Percentiles rank a stretch among this genome's conserved stretches.
Evolutionary conservation across 768 basidiomycete genomes (phyloP).

Genomic region (Tulasnella calospora): DNA sequence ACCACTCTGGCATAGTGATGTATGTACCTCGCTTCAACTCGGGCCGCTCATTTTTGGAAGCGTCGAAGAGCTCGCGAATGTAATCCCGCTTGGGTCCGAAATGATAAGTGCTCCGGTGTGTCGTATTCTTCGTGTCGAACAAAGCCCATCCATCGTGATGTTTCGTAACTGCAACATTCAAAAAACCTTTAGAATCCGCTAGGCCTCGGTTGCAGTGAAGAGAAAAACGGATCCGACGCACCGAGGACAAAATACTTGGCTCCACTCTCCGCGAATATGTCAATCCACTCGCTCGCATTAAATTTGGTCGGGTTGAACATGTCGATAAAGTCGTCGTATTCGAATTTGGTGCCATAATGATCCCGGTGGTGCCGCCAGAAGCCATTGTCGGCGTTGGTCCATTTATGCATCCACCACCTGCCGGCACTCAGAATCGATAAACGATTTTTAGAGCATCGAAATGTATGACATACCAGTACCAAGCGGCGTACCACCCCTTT

Average conservation of each 20-base stretch:
- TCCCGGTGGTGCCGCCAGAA: constrained; percentile 50
- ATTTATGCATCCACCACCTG: constrained; percentile 43
- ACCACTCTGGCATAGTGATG: constrained; percentile 56
- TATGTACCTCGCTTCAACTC: constrained; percentile 54
- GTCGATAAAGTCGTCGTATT: constrained; percentile 57
- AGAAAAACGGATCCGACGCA: constrained; percentile 36
- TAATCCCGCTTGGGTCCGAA: constrained; percentile 52
- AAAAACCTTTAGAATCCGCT: background rate
- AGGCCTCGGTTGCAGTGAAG: constrained; percentile 21
- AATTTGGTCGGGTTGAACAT: constrained; percentile 51
- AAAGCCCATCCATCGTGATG: constrained; percentile 58
- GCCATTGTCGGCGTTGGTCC: constrained; percentile 38
- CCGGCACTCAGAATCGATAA: background rate
- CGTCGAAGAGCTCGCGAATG: constrained; percentile 45
- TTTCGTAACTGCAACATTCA: constrained; percentile 42
- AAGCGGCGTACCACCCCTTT: constrained; percentile 46
- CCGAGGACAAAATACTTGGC: constrained; percentile 60
- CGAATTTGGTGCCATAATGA: constrained; percentile 45
- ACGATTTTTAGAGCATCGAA: background rate
- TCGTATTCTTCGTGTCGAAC: constrained; percentile 54
- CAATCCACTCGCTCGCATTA: constrained; percentile 52
- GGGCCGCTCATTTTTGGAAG: constrained; percentile 48
- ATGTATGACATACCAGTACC: constrained; percentile 47
- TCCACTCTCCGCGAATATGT: constrained; percentile 52
- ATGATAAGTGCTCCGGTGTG: constrained; percentile 47